Evolutionary conservation across 78 protist species (phyloP).

Genomic region (Creolimax fragrantissima): DNA sequence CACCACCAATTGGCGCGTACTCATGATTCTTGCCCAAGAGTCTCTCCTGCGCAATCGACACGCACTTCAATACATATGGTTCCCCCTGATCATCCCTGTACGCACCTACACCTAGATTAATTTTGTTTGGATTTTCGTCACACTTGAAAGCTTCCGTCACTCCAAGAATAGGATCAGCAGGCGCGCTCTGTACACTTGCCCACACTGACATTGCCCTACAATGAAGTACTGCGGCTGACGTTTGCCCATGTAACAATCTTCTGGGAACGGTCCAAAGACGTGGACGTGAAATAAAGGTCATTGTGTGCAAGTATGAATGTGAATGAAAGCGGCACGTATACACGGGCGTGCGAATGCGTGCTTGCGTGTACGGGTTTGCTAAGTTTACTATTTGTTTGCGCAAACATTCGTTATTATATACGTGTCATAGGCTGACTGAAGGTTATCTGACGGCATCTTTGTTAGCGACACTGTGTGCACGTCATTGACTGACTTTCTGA

Average conservation of each 20-base stretch:
- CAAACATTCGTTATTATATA: too few species aligned
- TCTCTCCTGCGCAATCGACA: not conserved
- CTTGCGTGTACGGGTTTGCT: not conserved
- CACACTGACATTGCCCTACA: too few species aligned
- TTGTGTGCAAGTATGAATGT: not conserved
- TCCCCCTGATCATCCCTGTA: slow-evolving; percentile 53
- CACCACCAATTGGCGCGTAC: slow-evolving; percentile 75
- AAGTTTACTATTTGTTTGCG: too few species aligned
- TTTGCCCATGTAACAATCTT: too few species aligned
- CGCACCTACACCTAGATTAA: slow-evolving; percentile 76
- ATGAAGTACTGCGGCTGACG: too few species aligned
- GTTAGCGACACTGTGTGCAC: too few species aligned
- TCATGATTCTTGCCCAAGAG: slow-evolving; percentile 41
- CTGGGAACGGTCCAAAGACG: too few species aligned
- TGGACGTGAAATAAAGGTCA: too few species aligned
- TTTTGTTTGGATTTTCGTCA: slow-evolving; percentile 44
- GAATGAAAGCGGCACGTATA: not conserved
- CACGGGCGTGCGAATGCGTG: not conserved
- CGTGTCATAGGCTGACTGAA: too few species aligned
- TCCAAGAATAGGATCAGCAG: slow-evolving; percentile 66
- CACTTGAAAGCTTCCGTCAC: slow-evolving; percentile 44
- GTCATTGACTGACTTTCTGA: too few species aligned
- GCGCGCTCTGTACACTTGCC: not conserved
- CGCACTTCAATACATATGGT: slow-evolving; percentile 10
- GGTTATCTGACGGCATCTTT: too few species aligned